These are phyloP conservation scores for Cercospora sp. DNA, from an alignment of 2,329 filamentous ascomycete species.

Conservation along the genomic window DNA sequence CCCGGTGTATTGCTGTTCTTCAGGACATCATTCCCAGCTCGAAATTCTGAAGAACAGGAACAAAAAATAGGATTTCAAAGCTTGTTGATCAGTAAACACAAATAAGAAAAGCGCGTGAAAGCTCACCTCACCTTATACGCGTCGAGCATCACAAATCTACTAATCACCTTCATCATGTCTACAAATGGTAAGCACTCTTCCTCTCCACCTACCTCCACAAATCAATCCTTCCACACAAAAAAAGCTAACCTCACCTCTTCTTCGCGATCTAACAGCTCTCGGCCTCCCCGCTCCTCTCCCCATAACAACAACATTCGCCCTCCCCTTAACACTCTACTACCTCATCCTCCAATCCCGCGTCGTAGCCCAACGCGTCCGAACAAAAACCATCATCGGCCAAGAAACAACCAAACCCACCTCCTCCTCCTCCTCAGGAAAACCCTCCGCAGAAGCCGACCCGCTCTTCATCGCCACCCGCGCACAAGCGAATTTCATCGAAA, in stretches of 20 bases:
- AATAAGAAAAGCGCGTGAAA: no score
- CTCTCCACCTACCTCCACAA: no score
- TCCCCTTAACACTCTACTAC: conserved; percentile 25
- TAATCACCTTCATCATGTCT: background rate
- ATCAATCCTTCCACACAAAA: background rate
- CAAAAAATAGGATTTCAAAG: no score
- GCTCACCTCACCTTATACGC: background rate
- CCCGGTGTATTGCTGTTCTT: no score
- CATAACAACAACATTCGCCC: conserved; percentile 23
- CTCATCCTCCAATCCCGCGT: conserved; percentile 22
- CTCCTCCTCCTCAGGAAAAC: background rate
- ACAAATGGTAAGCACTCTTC: background rate
- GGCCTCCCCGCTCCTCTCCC: conserved; percentile 18
- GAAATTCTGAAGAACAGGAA: background rate
- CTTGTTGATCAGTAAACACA: no score
- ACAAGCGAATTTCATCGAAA: conserved; percentile 24
- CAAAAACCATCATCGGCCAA: conserved; percentile 16
- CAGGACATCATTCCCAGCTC: background rate
- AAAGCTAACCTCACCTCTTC: background rate
- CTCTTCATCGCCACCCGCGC: conserved; percentile 20
- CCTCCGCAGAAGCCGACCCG: conserved; percentile 4
- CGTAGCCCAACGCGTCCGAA: conserved; percentile 15
- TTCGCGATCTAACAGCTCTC: background rate
- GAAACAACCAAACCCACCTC: background rate
- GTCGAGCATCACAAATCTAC: background rate